phyloP scores from a whole-genome alignment of 768 basidiomycete genomes.

The Tricholoma hemisulphureum region DNA sequence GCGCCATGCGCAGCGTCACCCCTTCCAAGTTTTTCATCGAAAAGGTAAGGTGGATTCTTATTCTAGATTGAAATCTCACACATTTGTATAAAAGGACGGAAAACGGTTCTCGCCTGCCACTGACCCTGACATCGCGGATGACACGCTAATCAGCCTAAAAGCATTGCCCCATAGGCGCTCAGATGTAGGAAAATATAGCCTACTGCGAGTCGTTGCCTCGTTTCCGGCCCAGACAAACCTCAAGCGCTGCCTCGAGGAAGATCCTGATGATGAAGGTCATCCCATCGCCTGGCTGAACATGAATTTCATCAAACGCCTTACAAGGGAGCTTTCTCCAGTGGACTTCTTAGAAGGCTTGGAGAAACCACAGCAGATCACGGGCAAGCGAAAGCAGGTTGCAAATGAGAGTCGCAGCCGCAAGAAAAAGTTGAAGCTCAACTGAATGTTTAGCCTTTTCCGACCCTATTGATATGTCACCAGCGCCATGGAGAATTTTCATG shows the following conservation, averaged over 20 bases:
- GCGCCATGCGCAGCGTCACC: conserved; percentile 42
- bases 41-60: conserved; percentile 28
- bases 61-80: neutral
- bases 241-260: conserved; percentile 38
- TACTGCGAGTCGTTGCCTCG: conserved; percentile 41
- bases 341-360: conserved; percentile 36
- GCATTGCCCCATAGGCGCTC: conserved; percentile 32
- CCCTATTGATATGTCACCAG: neutral
- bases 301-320: conserved; percentile 39
- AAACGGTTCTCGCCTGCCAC: conserved; percentile 32
- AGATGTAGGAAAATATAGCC: conserved; percentile 39
- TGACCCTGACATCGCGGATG: conserved; percentile 29
- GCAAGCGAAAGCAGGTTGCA: conserved; percentile 7
- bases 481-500: neutral
- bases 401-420: conserved; percentile 1
- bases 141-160: conserved; percentile 25
- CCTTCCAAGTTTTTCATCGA: conserved; percentile 40
- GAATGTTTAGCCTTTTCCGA: neutral
- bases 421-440: neutral
- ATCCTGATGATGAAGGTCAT: conserved; percentile 36
- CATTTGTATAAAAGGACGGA: conserved; percentile 28
- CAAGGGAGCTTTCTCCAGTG: conserved; percentile 33
- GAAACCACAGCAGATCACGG: conserved; percentile 4
- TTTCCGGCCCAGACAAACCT: conserved; percentile 40
- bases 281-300: conserved; percentile 44